Evolutionary conservation across 495 filamentous ascomycete species (phyloP).

Genomic region (Tuber indicum): DNA sequence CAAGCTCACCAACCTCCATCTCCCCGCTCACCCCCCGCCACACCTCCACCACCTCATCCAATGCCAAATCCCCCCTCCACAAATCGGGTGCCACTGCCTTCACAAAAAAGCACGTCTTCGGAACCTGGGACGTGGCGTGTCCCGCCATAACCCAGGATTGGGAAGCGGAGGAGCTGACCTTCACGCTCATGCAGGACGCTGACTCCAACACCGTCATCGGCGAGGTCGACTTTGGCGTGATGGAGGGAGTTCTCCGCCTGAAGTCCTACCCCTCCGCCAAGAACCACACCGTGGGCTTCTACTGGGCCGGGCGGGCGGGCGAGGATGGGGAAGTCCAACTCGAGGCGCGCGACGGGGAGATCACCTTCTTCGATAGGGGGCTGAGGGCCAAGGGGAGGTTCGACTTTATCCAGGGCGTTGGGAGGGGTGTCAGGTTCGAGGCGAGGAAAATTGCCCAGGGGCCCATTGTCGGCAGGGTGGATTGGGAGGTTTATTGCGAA

Average conservation of each 20-base stretch:
- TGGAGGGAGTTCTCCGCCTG: conserved; percentile 23
- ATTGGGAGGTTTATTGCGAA: conserved; percentile 18
- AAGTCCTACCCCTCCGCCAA: conserved; percentile 31
- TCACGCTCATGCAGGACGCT: conserved; percentile 24
- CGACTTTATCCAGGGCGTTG: conserved; percentile 23
- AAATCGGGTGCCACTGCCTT: conserved; percentile 23
- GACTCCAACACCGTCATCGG: conserved; percentile 26
- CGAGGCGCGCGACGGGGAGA: conserved; percentile 18
- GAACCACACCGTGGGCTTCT: conserved; percentile 21
- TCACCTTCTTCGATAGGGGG: conserved; percentile 26
- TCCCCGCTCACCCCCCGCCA: not conserved
- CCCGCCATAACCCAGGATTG: conserved; percentile 23
- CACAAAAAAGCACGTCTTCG: conserved; percentile 31
- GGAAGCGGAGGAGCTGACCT: conserved; percentile 18
- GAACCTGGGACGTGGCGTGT: conserved; percentile 32
- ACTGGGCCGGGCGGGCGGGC: conserved; percentile 18
- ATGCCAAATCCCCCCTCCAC: conserved; percentile 1
- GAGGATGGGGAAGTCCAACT: conserved; percentile 20
- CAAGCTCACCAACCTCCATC: not conserved
- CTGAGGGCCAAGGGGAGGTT: conserved; percentile 21
- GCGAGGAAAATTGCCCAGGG: conserved; percentile 22
- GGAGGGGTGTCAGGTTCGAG: conserved; percentile 21
- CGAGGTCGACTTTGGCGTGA: conserved; percentile 22
- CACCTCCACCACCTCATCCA: not conserved
- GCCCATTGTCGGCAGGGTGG: conserved; percentile 24